Percentiles rank a stretch among this genome's conserved stretches.
Evolutionary conservation across 441 rosid genomes (phyloP).

Genomic region (Corymbia citriodora): DNA sequence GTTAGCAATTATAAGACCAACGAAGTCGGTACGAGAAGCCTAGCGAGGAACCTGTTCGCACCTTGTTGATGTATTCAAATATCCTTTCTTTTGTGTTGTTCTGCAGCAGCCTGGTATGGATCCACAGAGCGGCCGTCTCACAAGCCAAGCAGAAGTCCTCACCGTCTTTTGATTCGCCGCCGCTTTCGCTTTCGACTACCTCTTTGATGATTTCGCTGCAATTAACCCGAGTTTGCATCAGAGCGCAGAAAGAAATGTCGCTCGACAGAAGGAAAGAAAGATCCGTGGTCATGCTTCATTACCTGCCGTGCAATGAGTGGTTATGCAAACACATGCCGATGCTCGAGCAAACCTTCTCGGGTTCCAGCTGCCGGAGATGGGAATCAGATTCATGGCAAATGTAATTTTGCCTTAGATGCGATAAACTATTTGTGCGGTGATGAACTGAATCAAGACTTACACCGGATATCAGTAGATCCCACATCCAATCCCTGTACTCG

Average conservation of each 20-base stretch:
- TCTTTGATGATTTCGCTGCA: not conserved
- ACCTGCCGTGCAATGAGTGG: slow-evolving; percentile 5
- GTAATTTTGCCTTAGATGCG: not conserved
- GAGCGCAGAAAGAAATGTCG: not conserved
- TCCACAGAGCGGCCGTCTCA: not conserved
- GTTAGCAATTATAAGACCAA: not conserved
- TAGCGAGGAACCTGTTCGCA: not conserved
- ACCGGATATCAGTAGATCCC: slow-evolving; percentile 5
- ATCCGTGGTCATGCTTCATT: not conserved
- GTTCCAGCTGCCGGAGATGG: slow-evolving; percentile 8
- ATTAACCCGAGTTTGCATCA: not conserved
- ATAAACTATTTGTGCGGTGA: not conserved
- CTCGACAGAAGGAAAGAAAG: not conserved
- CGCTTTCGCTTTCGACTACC: not conserved
- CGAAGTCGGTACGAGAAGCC: not conserved
- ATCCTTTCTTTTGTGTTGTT: not conserved
- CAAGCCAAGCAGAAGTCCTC: not conserved
- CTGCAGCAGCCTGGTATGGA: slow-evolving; percentile 3
- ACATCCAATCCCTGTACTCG: slow-evolving; percentile 3
- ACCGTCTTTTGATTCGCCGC: not conserved
- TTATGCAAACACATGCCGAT: slow-evolving; percentile 15
- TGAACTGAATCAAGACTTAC: not conserved
- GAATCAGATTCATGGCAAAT: not conserved
- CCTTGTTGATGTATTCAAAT: slow-evolving; percentile 3
- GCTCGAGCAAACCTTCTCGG: slow-evolving; percentile 16